Evolutionary conservation across 2,329 filamentous ascomycete genomes (phyloP), one percentile per base, ranked within the genome.

Genomic region (Fusarium pseudocircinatum): DNA sequence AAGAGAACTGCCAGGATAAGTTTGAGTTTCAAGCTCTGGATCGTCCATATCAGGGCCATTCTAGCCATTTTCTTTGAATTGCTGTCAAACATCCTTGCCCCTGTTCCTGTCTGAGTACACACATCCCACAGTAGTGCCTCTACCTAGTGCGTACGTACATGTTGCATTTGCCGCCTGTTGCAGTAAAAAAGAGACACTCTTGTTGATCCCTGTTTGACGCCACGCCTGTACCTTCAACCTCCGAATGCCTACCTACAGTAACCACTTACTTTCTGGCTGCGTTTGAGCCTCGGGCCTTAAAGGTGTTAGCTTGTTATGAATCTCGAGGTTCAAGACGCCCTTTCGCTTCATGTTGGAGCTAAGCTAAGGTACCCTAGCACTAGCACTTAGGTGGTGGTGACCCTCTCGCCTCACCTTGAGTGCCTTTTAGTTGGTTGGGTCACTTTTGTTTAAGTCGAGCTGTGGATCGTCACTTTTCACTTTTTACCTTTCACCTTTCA

Each of bases 391-490:
- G 37, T 40, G 44, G 32, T 49, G 50, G 40, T 60, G 53, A 50
- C 53, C 57, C 62, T 59, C 68, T 71, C 63, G 67, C 75, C 65
- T 70, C 67, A 50, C 58, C 37, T 49, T 63, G 57, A 60, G 62
- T 64, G 44, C 58, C 40, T 49, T 65, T 65, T 60, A 57, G 62
- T 64, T 60, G 60, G 67, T 40, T 74, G 66, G 65, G 49, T 47
- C 56, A 37, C 50, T 62, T 69, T 63, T 58, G 37, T 56, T 56
- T 53, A 59, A 53, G 60, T 67, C 50, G 60, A 67, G 54, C 63
- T 69, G 76, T 78, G 75, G 76, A 77, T 76, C 73, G 67, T 78
- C 71, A 74, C 76, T 75, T 77, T 69, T 78, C 75, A 76, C 70
- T 76, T 78, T 77, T 77, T 40, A 37, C 36, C 36, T 37, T 37